Base-by-base conservation (phyloP, 768 basidiomycete genomes). In the Pisolithus microcarpus region DNA sequence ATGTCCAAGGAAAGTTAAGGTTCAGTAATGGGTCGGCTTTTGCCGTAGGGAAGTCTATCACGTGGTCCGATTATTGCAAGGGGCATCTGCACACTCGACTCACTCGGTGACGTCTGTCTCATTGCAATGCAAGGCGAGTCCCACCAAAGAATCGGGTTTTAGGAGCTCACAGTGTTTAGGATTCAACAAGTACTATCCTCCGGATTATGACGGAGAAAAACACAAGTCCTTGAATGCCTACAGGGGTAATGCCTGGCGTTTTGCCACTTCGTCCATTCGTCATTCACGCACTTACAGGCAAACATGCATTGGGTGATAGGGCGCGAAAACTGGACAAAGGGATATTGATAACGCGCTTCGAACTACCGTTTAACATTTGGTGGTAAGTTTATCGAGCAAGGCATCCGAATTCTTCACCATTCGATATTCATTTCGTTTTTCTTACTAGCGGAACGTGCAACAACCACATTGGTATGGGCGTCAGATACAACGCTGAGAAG, bases 401-500 rank as follows among this genome's bases (percentile, higher is more conserved):
- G 26, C 26, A 7, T 26, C 26, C 5, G 26, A 30, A 30, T 3
- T 30, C 16, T 21, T 11, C 34, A 5, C 28, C 38, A 6, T 24
- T 40, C 16, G 38, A 39, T 31, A 24, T 43, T 38, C 46, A 24
- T 11, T 34, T 38, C 48, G 43, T 44, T 43, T 18, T 13, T 5
- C 21, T 16, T 19, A 51, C 36, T 68, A 97, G 95, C 61, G 91
- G 84, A 31, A 86, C 86, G 70, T 99, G 95, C 71, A 85, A 94
- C 66, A 87, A 87, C 58, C 96, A 98, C 71, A 91, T 99, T 46
- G 96, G 96, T 10, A 96, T 96, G 81, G 96, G 96, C 21, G 96
- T 99, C 2, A 88, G 96, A n/a, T 99, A 97, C 75, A 99, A 99
- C 58, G 96, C 96, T 0, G 94, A 98, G 69, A 99, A 99, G 80